Base-by-base conservation (phyloP, 345 rosid species). In the Crucihimalaya himalaica region DNA sequence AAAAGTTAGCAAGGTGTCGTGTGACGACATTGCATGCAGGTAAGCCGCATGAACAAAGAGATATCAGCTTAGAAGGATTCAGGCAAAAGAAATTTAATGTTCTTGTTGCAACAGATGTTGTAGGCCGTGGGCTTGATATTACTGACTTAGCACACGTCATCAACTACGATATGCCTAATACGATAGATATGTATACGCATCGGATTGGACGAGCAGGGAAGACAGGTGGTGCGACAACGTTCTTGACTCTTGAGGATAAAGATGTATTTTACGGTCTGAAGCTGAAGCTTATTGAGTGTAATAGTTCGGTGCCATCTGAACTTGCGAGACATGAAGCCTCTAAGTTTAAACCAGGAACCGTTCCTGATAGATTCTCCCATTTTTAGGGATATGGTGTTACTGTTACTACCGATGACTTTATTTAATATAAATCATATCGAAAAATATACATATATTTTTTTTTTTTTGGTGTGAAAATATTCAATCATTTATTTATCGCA, bases 241-340 rank as follows among this genome's bases (percentile, higher is more conserved):
- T 90, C 79, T 74, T 93, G 78, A 90, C 97, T 73, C 70, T 88
- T 1, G 79, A 83, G 0, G 98, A 93, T 74, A 63, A 75, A 10
- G 88, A 90, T 48, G 85, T 88, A 34, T 90, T 90, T 75, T 93
- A 90, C 65, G 93, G 82, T 84, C 90, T 88, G 42, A 92, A 85
- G 82, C 95, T 87, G 80, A 86, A 83, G 97, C 96, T 93, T 68
- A 71, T 83, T 70, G 87, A 90, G 78, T 84, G 85, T 48, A 88
- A 91, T 46, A 82, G 92, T 75, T 79, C 79, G 10, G 86, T 90
- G 65, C 97, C 97, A 57, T 89, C 85, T 47, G 93, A 90, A 64
- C 84, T 88, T 71, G 92, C 94, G 8, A 92, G 84, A 77, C 98
- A 90, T 6, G 92, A 92, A 79, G 98, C 91, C 52, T 89, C 96